Conservation (phyloP, 768 basidiomycete genomes). For the Lyophyllum shimeji region DNA sequence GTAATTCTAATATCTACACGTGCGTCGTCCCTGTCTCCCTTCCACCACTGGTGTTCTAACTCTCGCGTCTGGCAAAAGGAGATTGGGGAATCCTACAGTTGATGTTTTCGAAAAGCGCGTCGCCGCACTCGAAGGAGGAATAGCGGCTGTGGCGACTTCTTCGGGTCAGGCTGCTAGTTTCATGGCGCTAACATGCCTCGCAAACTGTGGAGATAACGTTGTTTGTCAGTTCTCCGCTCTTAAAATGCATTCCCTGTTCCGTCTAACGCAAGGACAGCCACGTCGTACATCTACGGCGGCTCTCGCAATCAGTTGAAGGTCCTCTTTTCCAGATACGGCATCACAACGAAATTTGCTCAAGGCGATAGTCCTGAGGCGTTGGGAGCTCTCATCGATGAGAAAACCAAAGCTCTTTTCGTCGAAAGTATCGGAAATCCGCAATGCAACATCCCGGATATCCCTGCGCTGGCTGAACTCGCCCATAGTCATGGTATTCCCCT, state of each 20-base stretch:
- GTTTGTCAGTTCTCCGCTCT: conserved; percentile 43
- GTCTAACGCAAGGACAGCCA: background rate
- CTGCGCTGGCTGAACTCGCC: conserved; percentile 62
- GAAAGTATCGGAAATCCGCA: conserved; percentile 56
- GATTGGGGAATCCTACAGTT: conserved; percentile 17
- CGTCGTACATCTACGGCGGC: conserved; percentile 25
- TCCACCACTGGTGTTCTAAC: background rate
- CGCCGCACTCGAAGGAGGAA: conserved; percentile 63
- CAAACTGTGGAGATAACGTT: conserved; percentile 61
- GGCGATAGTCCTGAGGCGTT: conserved; percentile 48
- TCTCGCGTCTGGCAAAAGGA: background rate
- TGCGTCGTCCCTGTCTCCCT: background rate
- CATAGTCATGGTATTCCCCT: conserved; percentile 59
- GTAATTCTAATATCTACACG: conserved; percentile 12
- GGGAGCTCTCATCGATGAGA: conserved; percentile 54
- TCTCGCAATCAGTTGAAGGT: conserved; percentile 65
- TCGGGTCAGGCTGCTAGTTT: conserved; percentile 67
- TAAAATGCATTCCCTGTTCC: background rate
- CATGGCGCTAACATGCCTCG: conserved; percentile 54
- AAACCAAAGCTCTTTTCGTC: conserved; percentile 56
- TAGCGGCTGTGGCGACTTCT: conserved; percentile 55
- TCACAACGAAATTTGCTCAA: conserved; percentile 51
- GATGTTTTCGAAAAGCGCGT: conserved; percentile 68
- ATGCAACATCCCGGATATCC: conserved; percentile 48
- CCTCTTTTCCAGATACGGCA: conserved; percentile 39